Conservation (phyloP, 129 eudicot species). For the Deinandra increscens region DNA sequence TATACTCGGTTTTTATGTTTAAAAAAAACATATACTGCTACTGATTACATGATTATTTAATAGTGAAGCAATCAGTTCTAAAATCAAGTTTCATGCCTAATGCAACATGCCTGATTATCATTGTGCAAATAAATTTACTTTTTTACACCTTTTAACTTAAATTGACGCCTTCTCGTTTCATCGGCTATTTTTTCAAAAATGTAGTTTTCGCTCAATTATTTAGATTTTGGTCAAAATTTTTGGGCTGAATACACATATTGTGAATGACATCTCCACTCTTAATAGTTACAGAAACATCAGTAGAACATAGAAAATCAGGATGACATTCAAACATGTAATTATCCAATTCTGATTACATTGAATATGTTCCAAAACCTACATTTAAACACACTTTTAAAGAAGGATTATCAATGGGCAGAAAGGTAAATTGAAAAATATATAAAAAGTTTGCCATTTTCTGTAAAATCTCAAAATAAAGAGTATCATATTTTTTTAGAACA, state of each 20-base stretch:
- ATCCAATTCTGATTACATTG: background rate
- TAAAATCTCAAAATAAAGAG: no score
- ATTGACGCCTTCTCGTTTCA: background rate
- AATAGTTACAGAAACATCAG: no score
- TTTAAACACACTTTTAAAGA: background rate
- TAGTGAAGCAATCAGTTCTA: background rate
- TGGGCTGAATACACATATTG: no score
- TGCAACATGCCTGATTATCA: background rate
- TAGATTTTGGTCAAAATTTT: no score
- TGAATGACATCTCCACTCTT: no score
- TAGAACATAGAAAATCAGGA: no score
- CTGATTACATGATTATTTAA: background rate
- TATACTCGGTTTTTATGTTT: background rate
- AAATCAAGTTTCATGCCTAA: background rate
- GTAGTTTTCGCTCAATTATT: no score
- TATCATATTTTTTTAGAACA: no score
- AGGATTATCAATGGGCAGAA: background rate
- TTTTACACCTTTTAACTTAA: background rate
- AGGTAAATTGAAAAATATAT: background rate
- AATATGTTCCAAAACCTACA: background rate
- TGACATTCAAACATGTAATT: background rate
- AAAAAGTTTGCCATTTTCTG: background rate
- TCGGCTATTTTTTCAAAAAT: background rate
- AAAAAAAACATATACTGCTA: background rate
- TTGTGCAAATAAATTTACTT: background rate